phyloP scores from a whole-genome alignment of 768 basidiomycete genomes.

The Cyclocybe cylindracea region DNA sequence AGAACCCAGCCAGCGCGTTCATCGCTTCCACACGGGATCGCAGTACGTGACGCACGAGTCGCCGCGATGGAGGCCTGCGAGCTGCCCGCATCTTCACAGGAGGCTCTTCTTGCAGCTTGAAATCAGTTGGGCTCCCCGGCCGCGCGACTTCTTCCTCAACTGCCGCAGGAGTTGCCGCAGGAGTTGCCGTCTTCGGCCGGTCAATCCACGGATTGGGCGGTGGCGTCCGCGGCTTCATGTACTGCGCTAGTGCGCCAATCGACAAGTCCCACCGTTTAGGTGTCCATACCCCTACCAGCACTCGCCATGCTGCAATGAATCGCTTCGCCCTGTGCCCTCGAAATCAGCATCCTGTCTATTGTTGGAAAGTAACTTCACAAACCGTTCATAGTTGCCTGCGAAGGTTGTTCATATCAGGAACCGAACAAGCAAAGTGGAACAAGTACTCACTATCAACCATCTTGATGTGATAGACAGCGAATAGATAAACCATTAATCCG shows the following conservation, averaged over 20 bases:
- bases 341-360: neutral
- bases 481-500: constrained; percentile 65
- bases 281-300: constrained; percentile 94
- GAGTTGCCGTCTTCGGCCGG: constrained; percentile 33
- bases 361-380: constrained; percentile 21
- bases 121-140: constrained; percentile 21
- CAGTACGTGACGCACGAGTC: constrained; percentile 87
- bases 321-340: constrained; percentile 68
- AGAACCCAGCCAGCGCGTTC: constrained; percentile 70
- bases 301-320: constrained; percentile 90
- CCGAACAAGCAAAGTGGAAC: constrained; percentile 4
- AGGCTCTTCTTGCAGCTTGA: constrained; percentile 37
- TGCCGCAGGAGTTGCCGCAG: constrained; percentile 14
- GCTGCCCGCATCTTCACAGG: constrained; percentile 36
- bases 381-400: constrained; percentile 80
- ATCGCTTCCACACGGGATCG: constrained; percentile 84
- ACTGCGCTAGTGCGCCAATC: constrained; percentile 68
- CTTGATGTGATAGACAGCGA: constrained; percentile 83
- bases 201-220: constrained; percentile 75
- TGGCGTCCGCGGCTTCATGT: constrained; percentile 66
- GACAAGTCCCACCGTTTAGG: constrained; percentile 85
- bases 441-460: constrained; percentile 78
- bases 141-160: constrained; percentile 15
- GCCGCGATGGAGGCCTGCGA: constrained; percentile 71
- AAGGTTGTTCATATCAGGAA: constrained; percentile 15